A percentile compares a stretch with the other conserved stretches of the same genome.
These are phyloP conservation scores for Termitomyces sp. DNA, from an alignment of 768 basidiomycete genomes.

Conservation along the genomic window DNA sequence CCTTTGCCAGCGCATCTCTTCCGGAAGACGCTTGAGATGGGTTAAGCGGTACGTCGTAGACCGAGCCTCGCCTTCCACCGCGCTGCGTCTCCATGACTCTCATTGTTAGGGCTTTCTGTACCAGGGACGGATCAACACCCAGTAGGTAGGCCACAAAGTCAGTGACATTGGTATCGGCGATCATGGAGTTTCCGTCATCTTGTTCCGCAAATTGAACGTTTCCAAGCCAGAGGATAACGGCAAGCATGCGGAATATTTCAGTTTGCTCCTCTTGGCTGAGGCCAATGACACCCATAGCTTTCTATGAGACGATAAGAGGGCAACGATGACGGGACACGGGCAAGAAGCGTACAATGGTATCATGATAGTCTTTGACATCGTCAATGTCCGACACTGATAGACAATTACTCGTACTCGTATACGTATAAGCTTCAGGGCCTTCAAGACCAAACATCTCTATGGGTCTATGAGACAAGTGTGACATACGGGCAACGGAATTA, in stretches of 20 bases:
- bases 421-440: constrained; percentile 92
- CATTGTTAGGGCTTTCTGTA: constrained; percentile 84
- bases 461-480: constrained; percentile 10
- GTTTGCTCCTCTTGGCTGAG: constrained; percentile 79
- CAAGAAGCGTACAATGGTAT: constrained; percentile 67
- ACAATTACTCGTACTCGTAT: constrained; percentile 90
- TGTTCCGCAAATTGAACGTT: constrained; percentile 88
- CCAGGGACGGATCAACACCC: constrained; percentile 72
- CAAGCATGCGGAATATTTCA: constrained; percentile 91
- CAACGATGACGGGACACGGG: not conserved
- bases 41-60: constrained; percentile 97
- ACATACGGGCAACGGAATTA: not conserved
- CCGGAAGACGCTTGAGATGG: constrained; percentile 86
- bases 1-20: constrained; percentile 89
- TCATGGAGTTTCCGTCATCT: constrained; percentile 82
- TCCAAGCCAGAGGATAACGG: constrained; percentile 91
- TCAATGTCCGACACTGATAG: constrained; percentile 88
- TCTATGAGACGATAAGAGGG: constrained; percentile 34
- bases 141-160: constrained; percentile 95
- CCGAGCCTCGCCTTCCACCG: constrained; percentile 87
- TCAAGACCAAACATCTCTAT: constrained; percentile 92
- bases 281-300: constrained; percentile 93
- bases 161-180: constrained; percentile 82
- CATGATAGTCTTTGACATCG: constrained; percentile 80
- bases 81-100: constrained; percentile 89